Evolutionary conservation across 306 rosid species (phyloP).

Genomic region (Lathyrus tuberosus): DNA sequence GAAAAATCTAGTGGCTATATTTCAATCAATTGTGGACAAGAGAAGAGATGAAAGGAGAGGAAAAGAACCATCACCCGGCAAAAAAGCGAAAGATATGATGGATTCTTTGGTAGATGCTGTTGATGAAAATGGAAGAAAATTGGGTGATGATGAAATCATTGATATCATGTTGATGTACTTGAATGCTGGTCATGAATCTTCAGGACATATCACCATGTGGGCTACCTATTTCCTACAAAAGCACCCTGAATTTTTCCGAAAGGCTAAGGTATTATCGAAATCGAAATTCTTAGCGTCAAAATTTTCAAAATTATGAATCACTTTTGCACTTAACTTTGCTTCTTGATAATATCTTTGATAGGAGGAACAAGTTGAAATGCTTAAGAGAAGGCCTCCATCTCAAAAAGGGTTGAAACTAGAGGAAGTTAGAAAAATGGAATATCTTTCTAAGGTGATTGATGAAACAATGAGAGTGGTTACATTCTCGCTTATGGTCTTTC

Average conservation of each 20-base stretch:
- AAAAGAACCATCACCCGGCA: background rate
- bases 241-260: constrained; percentile 56
- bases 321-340: background rate
- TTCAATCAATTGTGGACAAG: constrained; percentile 57
- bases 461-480: constrained; percentile 72
- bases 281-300: background rate
- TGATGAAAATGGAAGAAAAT: constrained; percentile 71
- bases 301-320: background rate
- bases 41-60: constrained; percentile 45
- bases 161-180: constrained; percentile 80
- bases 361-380: constrained; percentile 73
- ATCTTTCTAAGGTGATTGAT: constrained; percentile 74
- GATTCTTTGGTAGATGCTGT: constrained; percentile 67
- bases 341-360: constrained; percentile 15
- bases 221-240: constrained; percentile 50
- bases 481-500: constrained; percentile 62
- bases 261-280: constrained; percentile 66
- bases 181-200: constrained; percentile 96
- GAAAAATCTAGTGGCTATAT: constrained; percentile 48
- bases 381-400: constrained; percentile 58
- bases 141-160: constrained; percentile 72
- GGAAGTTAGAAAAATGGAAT: constrained; percentile 71
- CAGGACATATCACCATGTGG: constrained; percentile 89
- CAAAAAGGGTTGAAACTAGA: constrained; percentile 60
- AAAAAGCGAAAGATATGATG: constrained; percentile 72